Evolutionary conservation across 345 rosid genomes (phyloP).

Genomic region (Barbarea vulgaris): DNA sequence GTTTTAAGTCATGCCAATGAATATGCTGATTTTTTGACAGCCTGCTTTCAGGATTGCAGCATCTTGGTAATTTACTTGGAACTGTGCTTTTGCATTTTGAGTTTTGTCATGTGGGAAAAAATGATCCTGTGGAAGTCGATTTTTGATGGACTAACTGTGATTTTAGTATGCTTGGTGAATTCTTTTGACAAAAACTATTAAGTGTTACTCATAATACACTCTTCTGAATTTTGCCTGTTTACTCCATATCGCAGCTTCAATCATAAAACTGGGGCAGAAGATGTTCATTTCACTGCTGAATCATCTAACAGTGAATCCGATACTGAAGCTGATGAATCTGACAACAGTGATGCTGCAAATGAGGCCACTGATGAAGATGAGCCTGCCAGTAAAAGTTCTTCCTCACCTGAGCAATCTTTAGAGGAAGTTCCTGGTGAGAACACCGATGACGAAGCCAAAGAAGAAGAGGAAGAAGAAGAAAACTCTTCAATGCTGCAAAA

Average conservation of each 20-base stretch:
- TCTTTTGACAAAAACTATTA: background rate
- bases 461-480: slow-evolving; percentile 34
- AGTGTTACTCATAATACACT: background rate
- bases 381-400: slow-evolving; percentile 36
- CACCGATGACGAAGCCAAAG: slow-evolving; percentile 35
- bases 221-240: slow-evolving; percentile 12
- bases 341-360: slow-evolving; percentile 18
- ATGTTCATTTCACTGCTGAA: slow-evolving; percentile 69
- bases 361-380: slow-evolving; percentile 37
- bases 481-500: slow-evolving; percentile 56
- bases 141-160: background rate
- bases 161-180: background rate
- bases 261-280: slow-evolving; percentile 91
- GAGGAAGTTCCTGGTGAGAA: slow-evolving; percentile 23
- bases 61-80: background rate
- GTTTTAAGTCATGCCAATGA: background rate
- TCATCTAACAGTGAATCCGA: slow-evolving; percentile 58
- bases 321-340: slow-evolving; percentile 39
- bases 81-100: background rate
- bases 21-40: slow-evolving; percentile 5
- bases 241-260: slow-evolving; percentile 59
- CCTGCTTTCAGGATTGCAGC: background rate
- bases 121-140: background rate
- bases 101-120: background rate
- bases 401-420: slow-evolving; percentile 24